Percentiles rank a stretch among this genome's conserved stretches.
Evolutionary conservation across 331 rosid species (phyloP).

Genomic region (Stylosanthes scabra): DNA sequence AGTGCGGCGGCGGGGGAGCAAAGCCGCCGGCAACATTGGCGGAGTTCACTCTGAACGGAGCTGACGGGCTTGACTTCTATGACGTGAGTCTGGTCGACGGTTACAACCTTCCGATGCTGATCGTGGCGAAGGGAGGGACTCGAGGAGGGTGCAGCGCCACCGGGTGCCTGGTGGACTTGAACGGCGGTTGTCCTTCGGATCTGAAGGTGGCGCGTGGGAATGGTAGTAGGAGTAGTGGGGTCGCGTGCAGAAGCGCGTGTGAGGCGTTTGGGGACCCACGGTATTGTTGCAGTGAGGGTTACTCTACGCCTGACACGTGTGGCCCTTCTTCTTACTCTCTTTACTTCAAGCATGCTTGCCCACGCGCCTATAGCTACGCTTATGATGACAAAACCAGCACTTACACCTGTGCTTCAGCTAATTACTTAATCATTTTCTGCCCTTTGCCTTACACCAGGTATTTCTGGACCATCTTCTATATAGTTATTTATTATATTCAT

Average conservation of each 20-base stretch:
- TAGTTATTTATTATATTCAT: no score
- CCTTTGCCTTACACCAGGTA: slow-evolving; percentile 90
- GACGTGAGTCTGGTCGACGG: slow-evolving; percentile 98
- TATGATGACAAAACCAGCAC: slow-evolving; percentile 97
- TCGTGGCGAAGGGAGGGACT: slow-evolving; percentile 72
- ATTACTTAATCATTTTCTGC: slow-evolving; percentile 79
- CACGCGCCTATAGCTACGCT: slow-evolving; percentile 98
- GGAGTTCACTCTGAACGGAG: slow-evolving; percentile 94
- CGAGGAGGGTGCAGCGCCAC: slow-evolving; percentile 88
- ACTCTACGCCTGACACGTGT: slow-evolving; percentile 91
- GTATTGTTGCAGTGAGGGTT: slow-evolving; percentile 84
- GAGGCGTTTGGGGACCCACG: slow-evolving; percentile 89
- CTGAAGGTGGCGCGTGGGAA: slow-evolving; percentile 59
- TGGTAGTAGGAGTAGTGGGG: slow-evolving; percentile 38
- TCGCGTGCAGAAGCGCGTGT: slow-evolving; percentile 97
- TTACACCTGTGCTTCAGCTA: slow-evolving; percentile 83
- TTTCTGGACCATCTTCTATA: not conserved
- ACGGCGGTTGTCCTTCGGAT: slow-evolving; percentile 72
- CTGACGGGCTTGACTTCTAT: slow-evolving; percentile 79
- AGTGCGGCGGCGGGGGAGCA: slow-evolving; percentile 74
- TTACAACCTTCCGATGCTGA: slow-evolving; percentile 86
- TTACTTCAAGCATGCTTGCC: slow-evolving; percentile 83
- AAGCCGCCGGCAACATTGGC: slow-evolving; percentile 93
- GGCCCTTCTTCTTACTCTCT: slow-evolving; percentile 61
- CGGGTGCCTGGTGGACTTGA: slow-evolving; percentile 83